Base-by-base conservation (phyloP, 805 yeast genomes). In the Wickerhamomyces chaumierensis region DNA sequence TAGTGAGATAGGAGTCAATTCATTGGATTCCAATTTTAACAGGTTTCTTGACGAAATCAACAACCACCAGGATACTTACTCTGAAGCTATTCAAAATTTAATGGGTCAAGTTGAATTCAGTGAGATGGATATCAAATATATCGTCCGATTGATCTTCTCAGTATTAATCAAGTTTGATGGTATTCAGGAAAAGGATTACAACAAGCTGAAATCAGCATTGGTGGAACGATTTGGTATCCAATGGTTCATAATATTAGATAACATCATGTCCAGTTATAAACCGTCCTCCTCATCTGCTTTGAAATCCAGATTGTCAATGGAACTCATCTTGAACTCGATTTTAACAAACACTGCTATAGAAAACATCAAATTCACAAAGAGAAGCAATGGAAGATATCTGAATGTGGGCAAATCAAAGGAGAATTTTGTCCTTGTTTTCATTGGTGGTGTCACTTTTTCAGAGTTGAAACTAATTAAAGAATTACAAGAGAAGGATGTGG, bases 371-470 rank as follows among this genome's bases (percentile, higher is more conserved):
- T 25, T 25, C 28, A 60, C 81, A 0, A 40, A 84, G 18, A 66
- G 79, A 35, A 53, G 81, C 3, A 42, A 81, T 3, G 63, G 78
- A 6, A 25, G 29, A 25, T 25, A 25, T 25, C 48, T 86, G 12
- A 33, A 34, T 31, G 53, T 53, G 11, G 55, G 46, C 0, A 39
- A 35, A 9, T 37, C 46, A 18, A 49, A 53, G 25, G 42, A 43
- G 25, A 40, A 53, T 25, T 37, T 47, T 5, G 42, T 85, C 43
- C 48, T 84, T 37, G 72, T 77, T 7, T 59, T 81, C 44, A 51
- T 88, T 32, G 97, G 97, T 13, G 97, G 98, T 1, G 62, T 88
- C 7, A 85, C 96, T 0, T 68, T 83, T 53, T 76, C 92, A 8
- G 98, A 90, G 57, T 64, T 88, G 15, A 74, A 90, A 3, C 77